Conservation (phyloP, 495 filamentous ascomycete genomes). For the Aspergillus nidulans region DNA sequence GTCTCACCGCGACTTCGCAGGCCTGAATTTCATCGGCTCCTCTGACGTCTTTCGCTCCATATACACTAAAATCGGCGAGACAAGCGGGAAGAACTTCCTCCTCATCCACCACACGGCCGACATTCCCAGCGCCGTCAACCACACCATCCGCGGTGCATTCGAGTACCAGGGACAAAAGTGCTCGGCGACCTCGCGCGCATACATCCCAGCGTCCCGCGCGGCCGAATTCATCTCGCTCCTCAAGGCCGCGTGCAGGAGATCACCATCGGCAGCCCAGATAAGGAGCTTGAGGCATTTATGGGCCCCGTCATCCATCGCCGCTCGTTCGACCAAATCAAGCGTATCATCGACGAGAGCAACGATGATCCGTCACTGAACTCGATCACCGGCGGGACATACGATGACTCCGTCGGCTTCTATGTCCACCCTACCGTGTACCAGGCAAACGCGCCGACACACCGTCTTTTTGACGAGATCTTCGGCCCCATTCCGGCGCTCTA, state of each 20-base stretch:
- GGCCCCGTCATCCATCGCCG: constrained; percentile 73
- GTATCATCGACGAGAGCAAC: constrained; percentile 64
- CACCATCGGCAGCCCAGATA: constrained; percentile 55
- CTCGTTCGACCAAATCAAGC: constrained; percentile 66
- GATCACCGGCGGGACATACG: constrained; percentile 65
- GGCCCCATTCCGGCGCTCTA: constrained; percentile 67
- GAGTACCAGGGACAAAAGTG: constrained; percentile 93
- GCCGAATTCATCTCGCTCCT: constrained; percentile 56
- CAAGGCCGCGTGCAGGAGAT: constrained; percentile 34
- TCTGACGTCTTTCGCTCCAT: constrained; percentile 76
- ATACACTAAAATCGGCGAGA: constrained; percentile 74
- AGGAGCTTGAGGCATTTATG: constrained; percentile 60
- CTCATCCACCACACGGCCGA: constrained; percentile 72
- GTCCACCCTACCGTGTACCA: constrained; percentile 70
- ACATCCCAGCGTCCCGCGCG: constrained; percentile 64
- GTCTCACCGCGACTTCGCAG: constrained; percentile 65
- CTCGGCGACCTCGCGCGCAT: constrained; percentile 72
- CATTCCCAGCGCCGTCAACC: constrained; percentile 66
- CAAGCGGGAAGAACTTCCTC: constrained; percentile 91
- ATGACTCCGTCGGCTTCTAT: constrained; percentile 64
- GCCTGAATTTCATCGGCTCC: constrained; percentile 77
- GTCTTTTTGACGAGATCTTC: constrained; percentile 67
- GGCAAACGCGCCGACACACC: constrained; percentile 56
- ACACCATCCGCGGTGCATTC: constrained; percentile 82
- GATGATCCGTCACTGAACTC: constrained; percentile 58